Evolutionary conservation across 169 alveolate species (phyloP).

Genomic region (Plasmodium gallinaceum): DNA sequence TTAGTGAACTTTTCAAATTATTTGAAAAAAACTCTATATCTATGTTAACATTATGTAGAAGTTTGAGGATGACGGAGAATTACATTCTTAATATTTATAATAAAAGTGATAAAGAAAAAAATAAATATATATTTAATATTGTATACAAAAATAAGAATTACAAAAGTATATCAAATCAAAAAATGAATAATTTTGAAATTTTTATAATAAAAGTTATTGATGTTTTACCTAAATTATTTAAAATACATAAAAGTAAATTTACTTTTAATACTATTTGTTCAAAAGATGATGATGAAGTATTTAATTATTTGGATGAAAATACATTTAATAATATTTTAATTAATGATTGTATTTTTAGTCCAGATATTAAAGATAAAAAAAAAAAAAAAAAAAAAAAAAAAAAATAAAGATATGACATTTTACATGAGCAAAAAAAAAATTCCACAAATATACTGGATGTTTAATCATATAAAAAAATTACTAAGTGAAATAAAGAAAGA

Average conservation of each 20-base stretch:
- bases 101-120: conserved; percentile 8
- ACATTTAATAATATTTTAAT: neutral
- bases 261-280: neutral
- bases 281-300: neutral
- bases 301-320: neutral
- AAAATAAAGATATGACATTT: conserved; percentile 53
- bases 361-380: too few species aligned
- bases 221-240: conserved; percentile 61
- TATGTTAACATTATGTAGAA: conserved; percentile 54
- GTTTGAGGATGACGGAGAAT: conserved; percentile 20
- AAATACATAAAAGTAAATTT: conserved; percentile 52
- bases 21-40: conserved; percentile 44
- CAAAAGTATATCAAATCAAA: conserved; percentile 57
- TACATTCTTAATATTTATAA: conserved; percentile 30
- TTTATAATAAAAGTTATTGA: conserved; percentile 69
- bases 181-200: conserved; percentile 75
- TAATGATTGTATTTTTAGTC: neutral
- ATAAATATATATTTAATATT: conserved; percentile 33
- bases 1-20: conserved; percentile 50
- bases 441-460: conserved; percentile 75
- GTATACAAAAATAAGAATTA: conserved; percentile 65
- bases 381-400: conserved; percentile 59
- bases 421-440: conserved; percentile 67
- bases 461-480: conserved; percentile 55
- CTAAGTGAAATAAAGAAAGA: conserved; percentile 35